Evolutionary conservation across 306 rosid genomes (phyloP), one percentile per base, ranked within the genome.

Genomic region (Pyrus betulifolia): DNA sequence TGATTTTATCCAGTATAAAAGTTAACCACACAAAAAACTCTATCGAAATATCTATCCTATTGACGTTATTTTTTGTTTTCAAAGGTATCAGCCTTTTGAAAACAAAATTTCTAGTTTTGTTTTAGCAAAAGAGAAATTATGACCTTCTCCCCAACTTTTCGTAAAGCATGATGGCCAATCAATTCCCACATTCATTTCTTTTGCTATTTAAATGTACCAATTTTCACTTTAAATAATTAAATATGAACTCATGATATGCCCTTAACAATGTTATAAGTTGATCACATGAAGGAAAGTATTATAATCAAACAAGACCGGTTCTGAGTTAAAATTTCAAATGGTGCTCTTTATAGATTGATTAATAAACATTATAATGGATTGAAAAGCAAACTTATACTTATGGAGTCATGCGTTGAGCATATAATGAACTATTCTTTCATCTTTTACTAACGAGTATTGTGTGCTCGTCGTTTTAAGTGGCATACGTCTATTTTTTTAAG

Each of bases 361-460:
- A 38, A 38, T 38, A 38, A 2, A 38, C 9, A 6, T 6, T 35
- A 35, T 35, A 35, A 35, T 35, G 40, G 40, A 35, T 7, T 7
- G 40, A 33, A 33, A 33, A 1, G 8, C 40, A 35, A 35, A 35
- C 40, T 35, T 8, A 35, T 35, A 35, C 2, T 12, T 55, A 83
- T 74, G 80, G 44, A 87, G 85, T 84, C 79, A 51, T 75, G 87
- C 62, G 83, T 54, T 80, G 80, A 68, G 45, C 69, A 69, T 85
- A 86, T 0, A 82, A 84, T 83, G 78, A 86, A 84, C 84, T 84
- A 89, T 89, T 89, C 86, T 86, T 87, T 89, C 79, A 86, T 89
- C 87, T 86, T 89, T 89, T 86, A 89, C 91, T 86, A 88, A 85
- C 81, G 74, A 86, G 84, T 82, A 86, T 82, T 79, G 84, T 86